A percentile compares a stretch with the other conserved stretches of the same genome.
These are phyloP conservation scores for Pleurotus ostreatus DNA, from an alignment of 768 basidiomycete species.

Conservation along the genomic window DNA sequence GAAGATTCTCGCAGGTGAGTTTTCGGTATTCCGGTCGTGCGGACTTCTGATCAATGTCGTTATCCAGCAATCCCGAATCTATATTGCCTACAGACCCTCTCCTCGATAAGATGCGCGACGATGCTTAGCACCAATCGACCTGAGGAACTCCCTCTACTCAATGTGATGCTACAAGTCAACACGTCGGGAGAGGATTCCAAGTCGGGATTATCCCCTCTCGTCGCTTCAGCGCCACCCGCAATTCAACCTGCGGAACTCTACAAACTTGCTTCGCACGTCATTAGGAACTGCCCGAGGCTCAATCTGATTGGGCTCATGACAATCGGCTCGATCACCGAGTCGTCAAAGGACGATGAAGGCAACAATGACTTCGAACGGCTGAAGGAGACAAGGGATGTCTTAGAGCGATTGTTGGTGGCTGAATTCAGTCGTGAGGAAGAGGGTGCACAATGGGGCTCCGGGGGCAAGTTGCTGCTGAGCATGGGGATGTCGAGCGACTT, in stretches of 20 bases:
- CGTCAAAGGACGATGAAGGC: conserved; percentile 41
- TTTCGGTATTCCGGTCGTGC: not conserved
- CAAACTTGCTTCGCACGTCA: conserved; percentile 65
- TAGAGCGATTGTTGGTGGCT: conserved; percentile 42
- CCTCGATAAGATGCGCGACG: conserved; percentile 76
- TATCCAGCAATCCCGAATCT: conserved; percentile 81
- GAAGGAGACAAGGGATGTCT: conserved; percentile 54
- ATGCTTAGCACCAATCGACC: conserved; percentile 74
- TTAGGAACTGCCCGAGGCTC: conserved; percentile 70
- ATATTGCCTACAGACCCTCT: conserved; percentile 80
- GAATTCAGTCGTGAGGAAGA: conserved; percentile 17
- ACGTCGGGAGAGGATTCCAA: conserved; percentile 92
- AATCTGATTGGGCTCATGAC: conserved; percentile 91
- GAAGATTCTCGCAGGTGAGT: conserved; percentile 78
- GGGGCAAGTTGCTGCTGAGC: conserved; percentile 59
- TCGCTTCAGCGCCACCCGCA: conserved; percentile 18
- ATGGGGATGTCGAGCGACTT: conserved; percentile 99
- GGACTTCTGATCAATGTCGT: not conserved
- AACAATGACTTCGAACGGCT: conserved; percentile 74
- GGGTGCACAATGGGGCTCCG: conserved; percentile 42
- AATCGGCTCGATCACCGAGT: conserved; percentile 81
- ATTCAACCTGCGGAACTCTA: conserved; percentile 47
- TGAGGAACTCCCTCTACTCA: conserved; percentile 57
- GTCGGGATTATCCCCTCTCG: conserved; percentile 73
- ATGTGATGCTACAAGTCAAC: conserved; percentile 90